Base-by-base conservation (phyloP, 2,329 filamentous ascomycete genomes). In the Colletotrichum agaves region DNA sequence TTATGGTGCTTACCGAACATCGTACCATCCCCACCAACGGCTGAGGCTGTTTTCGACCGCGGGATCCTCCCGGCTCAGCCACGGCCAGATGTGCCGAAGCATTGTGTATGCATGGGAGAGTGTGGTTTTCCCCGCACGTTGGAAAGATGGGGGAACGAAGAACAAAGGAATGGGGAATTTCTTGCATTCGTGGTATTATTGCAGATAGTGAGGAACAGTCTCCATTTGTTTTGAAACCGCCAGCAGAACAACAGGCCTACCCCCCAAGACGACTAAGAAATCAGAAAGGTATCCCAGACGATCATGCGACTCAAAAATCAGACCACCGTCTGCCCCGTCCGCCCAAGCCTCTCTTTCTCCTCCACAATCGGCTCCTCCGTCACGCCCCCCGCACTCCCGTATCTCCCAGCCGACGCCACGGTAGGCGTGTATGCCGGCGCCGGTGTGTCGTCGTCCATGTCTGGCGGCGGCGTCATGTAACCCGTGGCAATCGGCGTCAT, bases 401-500 rank as follows among this genome's bases (percentile, higher is more conserved):
- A 41, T 35, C 47, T 21, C 44, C 33, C 27, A 12, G n/a, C 37
- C 19, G 37, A 50, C 19, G 46, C 46, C 13, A 43, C 21, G 12
- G 58, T 43, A 8, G 56, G 43, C 43, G 56, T 39, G 31, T 59
- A 59, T 31, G 41, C 43, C n/a, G 60, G 33, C 56, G 44, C 39
- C 10, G 44, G 41, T 31, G 13, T 35, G 21, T 37, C 56, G 10
- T 59, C 56, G 13, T 49, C 44, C 56, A 21, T 33, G 17, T 39
- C 50, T 12, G 50, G 50, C 31, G 50, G 50, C 33, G 50, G 50
- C 17, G 31, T 53, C 23, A 56, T 66, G 6, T 69, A 69, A 10
- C 56, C 62, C 19, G 62, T 62, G 15, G 53, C 69, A 23, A 7
- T 72, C 68, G 23, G 71, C 13, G 49, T 71, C 21, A 6, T 13